Percentiles rank a stretch among this genome's conserved stretches.
phyloP scores from a whole-genome alignment of 208 protist genomes.

The Wallacemonas rigidus region DNA sequence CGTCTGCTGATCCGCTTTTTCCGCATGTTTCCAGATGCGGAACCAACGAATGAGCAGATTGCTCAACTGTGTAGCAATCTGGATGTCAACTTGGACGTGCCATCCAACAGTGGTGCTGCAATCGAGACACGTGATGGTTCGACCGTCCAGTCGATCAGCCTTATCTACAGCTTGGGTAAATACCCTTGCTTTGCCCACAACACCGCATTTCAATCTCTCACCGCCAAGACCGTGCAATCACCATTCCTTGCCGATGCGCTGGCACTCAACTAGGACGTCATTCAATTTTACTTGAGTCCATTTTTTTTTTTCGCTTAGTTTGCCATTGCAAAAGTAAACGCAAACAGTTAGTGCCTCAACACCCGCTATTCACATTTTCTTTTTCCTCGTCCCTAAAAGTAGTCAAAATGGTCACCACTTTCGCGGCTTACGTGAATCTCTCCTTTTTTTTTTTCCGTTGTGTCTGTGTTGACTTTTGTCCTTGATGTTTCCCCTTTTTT shows the following conservation, averaged over 20 bases:
- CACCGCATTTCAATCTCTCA: slow-evolving; percentile 40
- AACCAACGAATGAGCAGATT: slow-evolving; percentile 31
- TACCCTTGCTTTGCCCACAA: slow-evolving; percentile 37
- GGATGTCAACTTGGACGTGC: slow-evolving; percentile 34
- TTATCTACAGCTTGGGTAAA: slow-evolving; percentile 13
- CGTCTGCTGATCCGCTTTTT: slow-evolving; percentile 50
- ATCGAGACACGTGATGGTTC: background rate
- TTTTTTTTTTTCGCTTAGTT: background rate
- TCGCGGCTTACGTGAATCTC: too few species aligned
- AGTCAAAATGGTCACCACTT: too few species aligned
- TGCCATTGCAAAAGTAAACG: background rate
- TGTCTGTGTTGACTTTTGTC: too few species aligned
- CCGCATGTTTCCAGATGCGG: slow-evolving; percentile 28
- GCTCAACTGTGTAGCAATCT: slow-evolving; percentile 43
- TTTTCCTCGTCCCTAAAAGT: too few species aligned
- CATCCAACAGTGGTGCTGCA: background rate
- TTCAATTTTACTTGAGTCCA: too few species aligned
- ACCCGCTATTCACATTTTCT: too few species aligned
- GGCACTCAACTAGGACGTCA: slow-evolving; percentile 13
- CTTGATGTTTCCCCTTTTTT: too few species aligned
- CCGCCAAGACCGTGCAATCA: slow-evolving; percentile 23
- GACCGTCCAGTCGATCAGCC: slow-evolving; percentile 12
- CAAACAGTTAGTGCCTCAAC: too few species aligned
- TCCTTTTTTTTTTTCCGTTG: too few species aligned
- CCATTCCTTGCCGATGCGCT: slow-evolving; percentile 35